Conservation (phyloP, 306 rosid species). For the Quercus agrifolia region DNA sequence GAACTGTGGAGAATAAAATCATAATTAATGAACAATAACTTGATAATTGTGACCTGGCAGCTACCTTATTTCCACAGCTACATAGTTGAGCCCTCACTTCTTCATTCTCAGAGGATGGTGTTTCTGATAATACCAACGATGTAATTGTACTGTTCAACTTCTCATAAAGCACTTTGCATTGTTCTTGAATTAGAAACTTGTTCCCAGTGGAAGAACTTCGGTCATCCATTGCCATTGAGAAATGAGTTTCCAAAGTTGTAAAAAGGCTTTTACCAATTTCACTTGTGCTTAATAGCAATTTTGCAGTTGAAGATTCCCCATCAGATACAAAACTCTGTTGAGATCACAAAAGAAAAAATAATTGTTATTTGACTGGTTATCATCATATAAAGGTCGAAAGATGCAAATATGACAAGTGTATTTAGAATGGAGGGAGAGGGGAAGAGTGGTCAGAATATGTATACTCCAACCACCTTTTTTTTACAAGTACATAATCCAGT, state of each 20-base stretch:
- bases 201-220: slow-evolving; percentile 27
- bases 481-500: too few species aligned
- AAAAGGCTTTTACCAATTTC: slow-evolving; percentile 63
- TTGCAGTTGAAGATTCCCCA: slow-evolving; percentile 41
- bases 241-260: slow-evolving; percentile 57
- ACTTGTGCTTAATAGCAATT: slow-evolving; percentile 58
- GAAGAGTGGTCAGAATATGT: too few species aligned
- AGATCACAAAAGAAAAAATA: slow-evolving; percentile 16
- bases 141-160: slow-evolving; percentile 50
- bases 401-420: slow-evolving; percentile 5
- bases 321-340: slow-evolving; percentile 48
- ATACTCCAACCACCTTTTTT: too few species aligned
- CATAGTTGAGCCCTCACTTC: slow-evolving; percentile 31
- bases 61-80: slow-evolving; percentile 70
- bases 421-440: too few species aligned
- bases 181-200: slow-evolving; percentile 43
- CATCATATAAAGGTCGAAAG: slow-evolving; percentile 13
- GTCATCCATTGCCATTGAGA: slow-evolving; percentile 32
- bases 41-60: slow-evolving; percentile 51
- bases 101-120: slow-evolving; percentile 27
- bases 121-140: slow-evolving; percentile 51
- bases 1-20: slow-evolving; percentile 36
- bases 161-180: slow-evolving; percentile 44
- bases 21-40: slow-evolving; percentile 51
- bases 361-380: slow-evolving; percentile 10